Evolutionary conservation across 495 filamentous ascomycete genomes (phyloP), one percentile per base, ranked within the genome.

Genomic region (Talaromyces wortmannii): DNA sequence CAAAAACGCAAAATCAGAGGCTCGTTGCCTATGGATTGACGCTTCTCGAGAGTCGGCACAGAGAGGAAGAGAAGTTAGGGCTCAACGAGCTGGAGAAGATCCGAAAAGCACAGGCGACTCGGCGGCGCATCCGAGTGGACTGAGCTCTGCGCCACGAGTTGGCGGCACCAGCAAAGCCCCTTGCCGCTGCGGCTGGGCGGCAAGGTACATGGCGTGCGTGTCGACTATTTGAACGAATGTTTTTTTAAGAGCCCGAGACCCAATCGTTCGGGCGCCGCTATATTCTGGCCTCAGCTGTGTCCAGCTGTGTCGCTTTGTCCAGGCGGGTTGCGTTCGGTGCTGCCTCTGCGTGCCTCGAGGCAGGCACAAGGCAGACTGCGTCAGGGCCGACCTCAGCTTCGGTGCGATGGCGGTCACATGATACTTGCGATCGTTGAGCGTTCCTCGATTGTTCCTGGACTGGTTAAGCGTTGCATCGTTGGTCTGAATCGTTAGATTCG

Each of bases 161-260:
- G 18, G 42, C 31, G 42, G 43, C 52, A 40, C 40, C 52, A 53
- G 52, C 17, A 46, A 53, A 46, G 52, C 40, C 52, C 52, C 42
- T 53, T 45, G 52, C 52, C 52, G 52, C 52, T 53, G 42, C 52
- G 52, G 52, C 52, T 53, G 52, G 52, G 52, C 52, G 52, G 52
- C 52, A 53, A 53, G 23, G 52, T 52, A 52, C 50, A 23, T 52
- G 43, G 50, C 50, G 50, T 52, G 42, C 45, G 52, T 53, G 52
- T 42, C 52, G 52, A n/a, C 30, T 30, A 46, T 15, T 29, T 29
- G 17, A 12, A 53, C 44, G 44, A 40, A 45, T 31, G n/a, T n/a
- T 12, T n/a, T 53, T 53, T 53, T 53, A 40, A 42, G 31, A 46
- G 40, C 52, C 12, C 32, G 16, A 53, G 42, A 33, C 7, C 52